These are phyloP conservation scores for Trichomonas vaginalis DNA, from an alignment of 208 protist species.

Conservation along the genomic window DNA sequence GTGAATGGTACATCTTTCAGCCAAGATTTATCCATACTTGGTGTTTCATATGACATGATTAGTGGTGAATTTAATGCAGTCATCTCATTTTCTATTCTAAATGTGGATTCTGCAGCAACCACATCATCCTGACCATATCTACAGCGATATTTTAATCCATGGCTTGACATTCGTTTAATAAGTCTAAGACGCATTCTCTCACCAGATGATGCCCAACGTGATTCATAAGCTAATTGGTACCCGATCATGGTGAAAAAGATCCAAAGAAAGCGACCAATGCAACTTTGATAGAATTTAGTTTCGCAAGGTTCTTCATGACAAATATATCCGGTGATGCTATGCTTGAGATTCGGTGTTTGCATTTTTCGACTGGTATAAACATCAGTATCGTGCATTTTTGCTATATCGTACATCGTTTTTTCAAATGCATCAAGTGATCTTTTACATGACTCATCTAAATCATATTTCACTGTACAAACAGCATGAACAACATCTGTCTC, in stretches of 20 bases:
- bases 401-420: not conserved
- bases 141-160: not conserved
- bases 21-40: too few relatives aligned
- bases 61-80: not conserved
- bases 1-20: too few relatives aligned
- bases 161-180: not conserved
- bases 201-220: not conserved
- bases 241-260: not conserved
- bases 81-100: not conserved
- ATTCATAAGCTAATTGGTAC: not conserved
- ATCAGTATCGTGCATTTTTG: not conserved
- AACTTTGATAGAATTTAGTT: not conserved
- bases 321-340: not conserved
- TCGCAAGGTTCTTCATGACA: not conserved
- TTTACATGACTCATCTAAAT: not conserved
- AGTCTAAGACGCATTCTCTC: not conserved
- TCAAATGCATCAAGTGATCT: not conserved
- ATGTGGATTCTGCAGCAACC: not conserved
- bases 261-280: not conserved
- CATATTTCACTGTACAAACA: not conserved
- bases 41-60: not conserved
- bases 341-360: not conserved
- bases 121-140: not conserved
- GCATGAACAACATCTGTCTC: not conserved
- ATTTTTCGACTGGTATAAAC: not conserved